Conservation (phyloP, 2,329 filamentous ascomycete genomes). For the Nothophoma quercina region DNA sequence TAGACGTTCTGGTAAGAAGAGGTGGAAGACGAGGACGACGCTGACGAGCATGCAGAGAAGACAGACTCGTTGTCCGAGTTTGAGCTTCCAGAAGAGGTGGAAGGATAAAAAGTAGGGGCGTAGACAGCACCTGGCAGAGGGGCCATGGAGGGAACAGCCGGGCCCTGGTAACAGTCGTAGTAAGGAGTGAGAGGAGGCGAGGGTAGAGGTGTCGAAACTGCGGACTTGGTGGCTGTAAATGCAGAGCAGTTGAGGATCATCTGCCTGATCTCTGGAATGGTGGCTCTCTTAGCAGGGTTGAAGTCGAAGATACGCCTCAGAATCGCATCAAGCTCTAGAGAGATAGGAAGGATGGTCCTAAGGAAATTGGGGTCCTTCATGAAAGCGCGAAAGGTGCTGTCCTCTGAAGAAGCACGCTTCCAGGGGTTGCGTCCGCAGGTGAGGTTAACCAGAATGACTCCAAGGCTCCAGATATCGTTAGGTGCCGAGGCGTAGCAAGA, state of each 20-base stretch:
- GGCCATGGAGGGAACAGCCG: conserved; percentile 39
- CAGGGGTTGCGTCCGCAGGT: conserved; percentile 98
- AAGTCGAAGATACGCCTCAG: conserved; percentile 86
- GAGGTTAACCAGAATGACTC: conserved; percentile 95
- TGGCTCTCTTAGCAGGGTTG: conserved; percentile 83
- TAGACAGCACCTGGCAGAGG: conserved; percentile 43
- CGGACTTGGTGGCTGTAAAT: conserved; percentile 67
- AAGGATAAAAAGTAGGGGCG: conserved; percentile 37
- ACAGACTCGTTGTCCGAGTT: conserved; percentile 51
- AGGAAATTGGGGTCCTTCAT: conserved; percentile 85
- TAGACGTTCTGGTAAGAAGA: conserved; percentile 46
- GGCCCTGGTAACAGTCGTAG: conserved; percentile 41
- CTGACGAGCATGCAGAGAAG: conserved; percentile 50
- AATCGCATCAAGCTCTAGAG: conserved; percentile 87
- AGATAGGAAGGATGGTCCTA: conserved; percentile 89
- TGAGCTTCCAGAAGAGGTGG: conserved; percentile 48
- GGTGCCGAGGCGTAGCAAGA: conserved; percentile 88
- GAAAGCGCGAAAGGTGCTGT: conserved; percentile 94
- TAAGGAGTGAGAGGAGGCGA: conserved; percentile 54
- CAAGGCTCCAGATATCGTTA: conserved; percentile 98
- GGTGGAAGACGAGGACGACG: conserved; percentile 46
- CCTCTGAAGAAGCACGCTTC: conserved; percentile 93
- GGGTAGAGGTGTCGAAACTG: conserved; percentile 51
- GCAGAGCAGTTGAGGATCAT: conserved; percentile 77
- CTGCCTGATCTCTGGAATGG: conserved; percentile 78